These are phyloP conservation scores for Didymella exigua DNA, from an alignment of 2,329 filamentous ascomycete genomes.

Conservation along the genomic window DNA sequence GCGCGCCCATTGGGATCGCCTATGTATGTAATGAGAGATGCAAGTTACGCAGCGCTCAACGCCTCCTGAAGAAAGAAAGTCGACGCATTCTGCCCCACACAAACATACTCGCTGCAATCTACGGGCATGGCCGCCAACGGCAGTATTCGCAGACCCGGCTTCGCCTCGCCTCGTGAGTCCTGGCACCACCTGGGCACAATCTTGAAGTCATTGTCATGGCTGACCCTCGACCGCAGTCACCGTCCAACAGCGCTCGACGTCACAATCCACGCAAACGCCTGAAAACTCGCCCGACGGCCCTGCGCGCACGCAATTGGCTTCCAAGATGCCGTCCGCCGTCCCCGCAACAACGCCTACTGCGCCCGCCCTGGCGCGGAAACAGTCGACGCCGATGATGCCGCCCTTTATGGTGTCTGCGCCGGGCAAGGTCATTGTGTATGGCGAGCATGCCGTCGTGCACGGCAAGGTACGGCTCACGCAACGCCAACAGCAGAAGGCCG, in stretches of 20 bases:
- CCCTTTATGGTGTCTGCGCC: slow-evolving; percentile 98
- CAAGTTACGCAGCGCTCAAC: slow-evolving; percentile 10
- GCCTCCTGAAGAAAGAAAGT: slow-evolving; percentile 16
- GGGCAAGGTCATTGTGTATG: slow-evolving; percentile 97
- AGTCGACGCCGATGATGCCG: slow-evolving; percentile 70
- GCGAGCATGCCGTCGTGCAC: slow-evolving; percentile 97
- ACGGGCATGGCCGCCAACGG: slow-evolving; percentile 34
- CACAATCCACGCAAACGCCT: slow-evolving; percentile 36
- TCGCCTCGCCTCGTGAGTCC: slow-evolving; percentile 31
- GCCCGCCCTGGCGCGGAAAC: slow-evolving; percentile 36
- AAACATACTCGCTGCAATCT: not conserved
- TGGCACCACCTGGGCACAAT: not conserved
- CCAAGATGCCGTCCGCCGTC: slow-evolving; percentile 27
- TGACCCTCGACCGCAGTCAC: slow-evolving; percentile 25
- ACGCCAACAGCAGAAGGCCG: not conserved
- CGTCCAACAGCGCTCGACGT: slow-evolving; percentile 30
- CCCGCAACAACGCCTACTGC: slow-evolving; percentile 18
- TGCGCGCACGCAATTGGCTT: slow-evolving; percentile 36
- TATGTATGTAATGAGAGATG: slow-evolving; percentile 10
- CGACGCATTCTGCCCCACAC: not conserved
- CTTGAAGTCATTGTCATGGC: slow-evolving; percentile 18
- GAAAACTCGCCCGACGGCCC: slow-evolving; percentile 36
- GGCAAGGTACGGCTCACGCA: slow-evolving; percentile 70
- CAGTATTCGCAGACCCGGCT: slow-evolving; percentile 31
- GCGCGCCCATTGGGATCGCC: slow-evolving; percentile 4